phyloP scores from a whole-genome alignment of 1,284 basidiomycete species.

The Ganoderma lucidum region DNA sequence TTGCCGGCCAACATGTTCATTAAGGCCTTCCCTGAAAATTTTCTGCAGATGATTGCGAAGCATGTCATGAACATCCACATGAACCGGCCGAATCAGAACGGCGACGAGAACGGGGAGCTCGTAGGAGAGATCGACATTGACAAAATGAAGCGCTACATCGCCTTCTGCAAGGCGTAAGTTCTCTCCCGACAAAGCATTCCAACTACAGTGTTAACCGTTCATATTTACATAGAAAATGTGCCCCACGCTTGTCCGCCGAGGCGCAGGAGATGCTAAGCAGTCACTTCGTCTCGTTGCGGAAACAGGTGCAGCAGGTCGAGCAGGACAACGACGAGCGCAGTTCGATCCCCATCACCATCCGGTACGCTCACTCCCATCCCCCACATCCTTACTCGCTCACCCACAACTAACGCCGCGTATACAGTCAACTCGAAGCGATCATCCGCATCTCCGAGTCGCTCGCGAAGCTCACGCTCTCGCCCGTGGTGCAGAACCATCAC shows the following conservation, averaged over 20 bases:
- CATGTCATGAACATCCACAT: constrained; percentile 99
- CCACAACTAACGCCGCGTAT: not conserved
- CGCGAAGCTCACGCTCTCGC: constrained; percentile 92
- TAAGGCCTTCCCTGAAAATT: constrained; percentile 6
- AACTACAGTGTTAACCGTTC: not conserved
- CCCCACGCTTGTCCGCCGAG: constrained; percentile 91
- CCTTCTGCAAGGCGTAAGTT: constrained; percentile 91
- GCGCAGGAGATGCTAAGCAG: constrained; percentile 97
- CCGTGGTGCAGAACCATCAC: constrained; percentile 90
- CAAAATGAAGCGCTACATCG: constrained; percentile 98
- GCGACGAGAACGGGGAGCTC: constrained; percentile 67
- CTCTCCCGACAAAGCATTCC: not conserved
- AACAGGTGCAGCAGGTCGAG: constrained; percentile 97
- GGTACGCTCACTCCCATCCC: constrained; percentile 57
- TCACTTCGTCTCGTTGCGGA: constrained; percentile 95
- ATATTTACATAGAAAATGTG: constrained; percentile 79
- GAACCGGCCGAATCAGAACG: constrained; percentile 80
- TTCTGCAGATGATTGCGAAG: constrained; percentile 86
- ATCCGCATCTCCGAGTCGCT: constrained; percentile 98
- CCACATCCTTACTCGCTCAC: too few relatives aligned
- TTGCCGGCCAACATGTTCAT: not conserved
- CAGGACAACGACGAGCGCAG: constrained; percentile 97
- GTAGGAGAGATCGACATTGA: constrained; percentile 97
- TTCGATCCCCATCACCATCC: constrained; percentile 98
- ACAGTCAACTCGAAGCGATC: constrained; percentile 97